Evolutionary conservation across 1,284 basidiomycete genomes (phyloP), one percentile per base, ranked within the genome.

Genomic region (Bjerkandera adusta): DNA sequence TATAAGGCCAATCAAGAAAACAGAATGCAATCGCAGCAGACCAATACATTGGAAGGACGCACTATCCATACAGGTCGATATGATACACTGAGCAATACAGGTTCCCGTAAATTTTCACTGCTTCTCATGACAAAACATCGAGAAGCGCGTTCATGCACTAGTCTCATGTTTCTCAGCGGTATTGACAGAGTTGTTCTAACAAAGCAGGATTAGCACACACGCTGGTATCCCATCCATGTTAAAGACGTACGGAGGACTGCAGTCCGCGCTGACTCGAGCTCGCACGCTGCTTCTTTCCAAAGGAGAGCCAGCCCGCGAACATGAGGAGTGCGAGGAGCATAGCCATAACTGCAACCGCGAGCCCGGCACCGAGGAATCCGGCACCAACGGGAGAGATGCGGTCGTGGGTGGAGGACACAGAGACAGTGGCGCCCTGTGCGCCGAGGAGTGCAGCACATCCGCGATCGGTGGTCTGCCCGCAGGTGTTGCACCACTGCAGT

Each of bases 351-450:
- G 67, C 73, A 22, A 79, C 56, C 22, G 76, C 75, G 50, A 85
- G 56, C 5, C 79, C 78, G 1, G 83, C 83, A 21, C 83, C 83
- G 8, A 85, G 63, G 64, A 83, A 81, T 1, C 83, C 83, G 24
- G 83, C 81, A 12, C 78, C 82, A 8, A 83, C 72, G 0, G 71
- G 74, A 52, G 69, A 73, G 54, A 83, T 74, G 30, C 52, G 47
- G 29, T 57, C 64, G 27, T 73, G 67, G 18, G 62, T 61, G 15
- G 56, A 59, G 3, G 58, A 53, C 5, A 67, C 51, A 6, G 69
- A 63, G 16, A 71, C 70, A 15, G 67, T 57, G 36, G 18, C 4
- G 18, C 8, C 25, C 22, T 18, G 11, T 6, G 38, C 39, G 39
- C 29, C 42, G 18, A 45, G 35, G 26, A 83, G 63, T 11, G 70